phyloP scores from a whole-genome alignment of 768 basidiomycete species.

The Boletales sp. region DNA sequence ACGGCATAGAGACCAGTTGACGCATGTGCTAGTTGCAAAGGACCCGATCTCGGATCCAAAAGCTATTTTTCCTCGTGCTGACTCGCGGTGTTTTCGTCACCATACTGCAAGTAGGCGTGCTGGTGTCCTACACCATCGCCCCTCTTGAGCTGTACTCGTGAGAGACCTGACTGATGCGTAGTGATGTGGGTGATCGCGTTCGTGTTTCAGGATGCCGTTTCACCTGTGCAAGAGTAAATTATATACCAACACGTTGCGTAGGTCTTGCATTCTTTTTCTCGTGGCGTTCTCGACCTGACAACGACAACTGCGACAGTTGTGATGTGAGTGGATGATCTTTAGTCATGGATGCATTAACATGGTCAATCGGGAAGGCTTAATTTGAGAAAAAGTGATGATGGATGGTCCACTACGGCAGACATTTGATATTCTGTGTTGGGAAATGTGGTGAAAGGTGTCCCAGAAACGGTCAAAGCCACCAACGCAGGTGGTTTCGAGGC shows the following conservation, averaged over 20 bases:
- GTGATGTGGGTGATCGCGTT: neutral
- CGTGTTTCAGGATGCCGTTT: slow-evolving; percentile 5
- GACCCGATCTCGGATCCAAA: slow-evolving; percentile 4
- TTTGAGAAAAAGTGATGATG: slow-evolving; percentile 1
- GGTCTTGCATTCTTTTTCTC: neutral
- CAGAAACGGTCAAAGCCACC: neutral
- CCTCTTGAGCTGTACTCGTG: slow-evolving; percentile 8
- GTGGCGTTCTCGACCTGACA: neutral
- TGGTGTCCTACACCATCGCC: neutral
- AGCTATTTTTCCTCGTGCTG: slow-evolving; percentile 10
- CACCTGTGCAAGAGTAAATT: slow-evolving; percentile 9
- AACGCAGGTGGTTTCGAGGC: too few relatives aligned
- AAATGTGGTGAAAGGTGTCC: too few relatives aligned
- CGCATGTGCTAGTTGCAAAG: slow-evolving; percentile 1
- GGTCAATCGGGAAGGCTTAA: slow-evolving; percentile 1
- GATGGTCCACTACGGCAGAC: neutral
- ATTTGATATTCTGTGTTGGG: too few relatives aligned
- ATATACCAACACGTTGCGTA: slow-evolving; percentile 3
- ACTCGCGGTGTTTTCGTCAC: slow-evolving; percentile 16
- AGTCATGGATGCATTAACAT: neutral
- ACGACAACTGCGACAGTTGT: neutral
- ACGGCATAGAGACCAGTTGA: neutral
- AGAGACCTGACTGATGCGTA: neutral
- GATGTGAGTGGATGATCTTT: slow-evolving; percentile 2
- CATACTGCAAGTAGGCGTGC: slow-evolving; percentile 4